Percentiles rank a stretch among this genome's conserved stretches.
Conservation (phyloP, 2,329 filamentous ascomycete species). For the Thermothelomyces thermophilus region DNA sequence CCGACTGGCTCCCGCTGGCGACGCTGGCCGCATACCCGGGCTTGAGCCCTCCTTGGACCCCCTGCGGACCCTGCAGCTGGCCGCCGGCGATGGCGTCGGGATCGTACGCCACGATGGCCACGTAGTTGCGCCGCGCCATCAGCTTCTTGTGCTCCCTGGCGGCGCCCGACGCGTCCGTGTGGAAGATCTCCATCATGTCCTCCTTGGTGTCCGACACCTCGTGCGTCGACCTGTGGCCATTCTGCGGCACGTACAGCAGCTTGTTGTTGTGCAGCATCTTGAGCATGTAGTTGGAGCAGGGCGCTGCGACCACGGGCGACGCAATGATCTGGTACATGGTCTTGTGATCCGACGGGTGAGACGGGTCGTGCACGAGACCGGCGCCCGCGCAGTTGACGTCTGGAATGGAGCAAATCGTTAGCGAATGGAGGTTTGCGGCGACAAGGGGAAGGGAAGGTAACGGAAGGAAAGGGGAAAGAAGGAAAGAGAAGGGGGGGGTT, state of each 20-base stretch:
- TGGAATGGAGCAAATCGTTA: slow-evolving; percentile 25
- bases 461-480: no score
- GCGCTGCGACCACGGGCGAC: slow-evolving; percentile 84
- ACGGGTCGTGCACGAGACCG: slow-evolving; percentile 87
- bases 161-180: slow-evolving; percentile 80
- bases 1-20: slow-evolving; percentile 30
- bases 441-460: slow-evolving; percentile 22
- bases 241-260: slow-evolving; percentile 81
- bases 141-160: slow-evolving; percentile 80
- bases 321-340: slow-evolving; percentile 99
- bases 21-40: slow-evolving; percentile 25
- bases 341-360: slow-evolving; percentile 88
- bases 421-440: background rate
- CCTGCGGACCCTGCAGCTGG: slow-evolving; percentile 17
- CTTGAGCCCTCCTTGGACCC: background rate
- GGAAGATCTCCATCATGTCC: slow-evolving; percentile 99
- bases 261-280: slow-evolving; percentile 96
- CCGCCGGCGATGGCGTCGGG: slow-evolving; percentile 59
- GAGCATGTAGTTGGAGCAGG: slow-evolving; percentile 76
- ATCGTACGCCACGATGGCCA: slow-evolving; percentile 90
- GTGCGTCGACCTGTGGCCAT: slow-evolving; percentile 70
- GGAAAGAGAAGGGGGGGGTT: no score
- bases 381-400: slow-evolving; percentile 87
- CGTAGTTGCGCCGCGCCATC: slow-evolving; percentile 90
- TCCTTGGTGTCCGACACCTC: slow-evolving; percentile 89